Evolutionary conservation across 2,329 filamentous ascomycete genomes (phyloP).

Genomic region (Chaetomiaceae sp.): DNA sequence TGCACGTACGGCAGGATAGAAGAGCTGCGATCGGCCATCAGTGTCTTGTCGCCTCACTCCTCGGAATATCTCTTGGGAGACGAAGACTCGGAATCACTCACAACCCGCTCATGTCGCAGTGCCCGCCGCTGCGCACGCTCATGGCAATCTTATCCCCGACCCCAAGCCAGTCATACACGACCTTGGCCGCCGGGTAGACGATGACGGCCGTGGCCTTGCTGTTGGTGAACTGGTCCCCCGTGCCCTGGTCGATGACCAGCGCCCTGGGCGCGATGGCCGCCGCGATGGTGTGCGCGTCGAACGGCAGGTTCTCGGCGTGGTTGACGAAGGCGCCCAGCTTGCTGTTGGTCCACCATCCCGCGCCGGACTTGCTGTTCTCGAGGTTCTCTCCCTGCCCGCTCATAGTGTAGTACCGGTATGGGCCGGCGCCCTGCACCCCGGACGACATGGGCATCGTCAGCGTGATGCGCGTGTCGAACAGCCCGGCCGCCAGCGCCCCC

Average conservation of each 20-base stretch:
- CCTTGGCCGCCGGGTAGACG: conserved; percentile 46
- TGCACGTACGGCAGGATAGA: conserved; percentile 44
- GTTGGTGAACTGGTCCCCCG: conserved; percentile 44
- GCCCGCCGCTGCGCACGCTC: conserved; percentile 42
- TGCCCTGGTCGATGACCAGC: conserved; percentile 52
- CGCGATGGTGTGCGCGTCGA: conserved; percentile 56
- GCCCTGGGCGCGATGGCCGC: conserved; percentile 53
- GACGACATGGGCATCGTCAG: conserved; percentile 53
- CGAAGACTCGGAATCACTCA: conserved; percentile 27
- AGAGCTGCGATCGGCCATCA: conserved; percentile 31
- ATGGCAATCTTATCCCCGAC: conserved; percentile 45
- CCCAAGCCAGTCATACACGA: conserved; percentile 52
- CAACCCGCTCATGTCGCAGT: conserved; percentile 47
- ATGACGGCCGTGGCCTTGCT: conserved; percentile 45
- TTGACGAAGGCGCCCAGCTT: conserved; percentile 53
- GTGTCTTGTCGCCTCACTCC: too few species aligned
- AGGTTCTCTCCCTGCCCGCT: conserved; percentile 43
- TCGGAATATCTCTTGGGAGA: too few species aligned
- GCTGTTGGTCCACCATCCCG: conserved; percentile 52
- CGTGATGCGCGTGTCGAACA: conserved; percentile 48
- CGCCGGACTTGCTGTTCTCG: conserved; percentile 46
- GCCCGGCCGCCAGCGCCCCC: conserved; percentile 47
- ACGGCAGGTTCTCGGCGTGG: conserved; percentile 47
- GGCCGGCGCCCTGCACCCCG: conserved; percentile 51
- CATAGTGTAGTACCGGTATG: conserved; percentile 45